phyloP scores from a whole-genome alignment of 208 protist genomes.

The Trypanosoma theileri region DNA sequence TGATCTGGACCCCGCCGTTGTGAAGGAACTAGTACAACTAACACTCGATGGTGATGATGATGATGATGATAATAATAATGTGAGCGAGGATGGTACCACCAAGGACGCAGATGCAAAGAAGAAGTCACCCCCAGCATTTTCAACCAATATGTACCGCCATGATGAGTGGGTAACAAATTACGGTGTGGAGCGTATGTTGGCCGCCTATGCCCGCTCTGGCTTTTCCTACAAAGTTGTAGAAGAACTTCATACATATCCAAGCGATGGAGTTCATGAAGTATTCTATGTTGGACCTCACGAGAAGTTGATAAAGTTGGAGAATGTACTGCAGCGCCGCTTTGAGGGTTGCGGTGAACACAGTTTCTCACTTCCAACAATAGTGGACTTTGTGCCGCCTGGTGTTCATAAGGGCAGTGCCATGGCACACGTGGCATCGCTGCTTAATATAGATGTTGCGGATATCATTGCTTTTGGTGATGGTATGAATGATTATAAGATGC shows the following conservation, averaged over 20 bases:
- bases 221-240: conserved; percentile 46
- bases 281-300: conserved; percentile 37
- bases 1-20: conserved; percentile 39
- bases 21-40: conserved; percentile 53
- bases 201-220: conserved; percentile 45
- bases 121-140: neutral
- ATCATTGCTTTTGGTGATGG: conserved; percentile 73
- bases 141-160: conserved; percentile 54
- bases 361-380: conserved; percentile 35
- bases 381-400: conserved; percentile 28
- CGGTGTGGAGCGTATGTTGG: conserved; percentile 51
- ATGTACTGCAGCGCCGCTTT: conserved; percentile 34
- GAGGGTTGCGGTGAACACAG: conserved; percentile 30
- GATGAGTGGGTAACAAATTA: conserved; percentile 53
- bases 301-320: conserved; percentile 32
- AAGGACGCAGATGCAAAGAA: too few species aligned
- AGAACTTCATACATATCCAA: conserved; percentile 2
- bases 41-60: conserved; percentile 3
- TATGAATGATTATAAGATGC: conserved; percentile 72
- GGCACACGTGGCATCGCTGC: conserved; percentile 32
- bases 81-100: too few species aligned
- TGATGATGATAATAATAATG: neutral
- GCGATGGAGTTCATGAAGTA: conserved; percentile 38
- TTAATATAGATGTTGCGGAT: conserved; percentile 39
- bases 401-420: conserved; percentile 55